Percentiles rank a stretch among this genome's conserved stretches.
Conservation (phyloP, 805 yeast genomes). For the Candida oleophila region DNA sequence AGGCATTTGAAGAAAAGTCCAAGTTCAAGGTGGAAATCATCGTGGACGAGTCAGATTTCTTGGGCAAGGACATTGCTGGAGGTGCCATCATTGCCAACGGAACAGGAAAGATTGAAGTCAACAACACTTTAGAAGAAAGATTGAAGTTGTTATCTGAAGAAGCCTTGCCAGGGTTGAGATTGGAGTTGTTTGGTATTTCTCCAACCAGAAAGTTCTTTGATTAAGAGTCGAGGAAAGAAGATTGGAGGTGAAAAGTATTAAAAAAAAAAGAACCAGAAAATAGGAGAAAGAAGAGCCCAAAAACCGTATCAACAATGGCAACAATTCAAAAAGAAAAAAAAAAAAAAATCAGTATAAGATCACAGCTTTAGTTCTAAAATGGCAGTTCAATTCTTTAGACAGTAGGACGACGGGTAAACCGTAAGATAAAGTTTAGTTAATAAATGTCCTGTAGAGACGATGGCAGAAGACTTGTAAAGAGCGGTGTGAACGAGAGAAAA, state of each 20-base stretch:
- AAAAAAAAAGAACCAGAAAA: background rate
- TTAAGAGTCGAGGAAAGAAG: constrained; percentile 29
- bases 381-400: background rate
- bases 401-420: background rate
- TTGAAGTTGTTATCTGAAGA: constrained; percentile 76
- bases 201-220: constrained; percentile 88
- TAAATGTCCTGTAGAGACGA: background rate
- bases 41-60: constrained; percentile 54
- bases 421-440: background rate
- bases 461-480: no score
- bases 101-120: constrained; percentile 80
- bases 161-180: constrained; percentile 89
- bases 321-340: background rate
- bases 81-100: constrained; percentile 76
- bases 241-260: no score
- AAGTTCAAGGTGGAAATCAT: constrained; percentile 54
- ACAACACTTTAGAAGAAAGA: constrained; percentile 95
- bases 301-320: background rate
- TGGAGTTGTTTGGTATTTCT: constrained; percentile 85
- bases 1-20: constrained; percentile 62
- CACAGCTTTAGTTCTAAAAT: background rate
- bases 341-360: background rate
- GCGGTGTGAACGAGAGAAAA: no score
- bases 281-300: background rate
- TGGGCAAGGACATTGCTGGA: constrained; percentile 72